Conservation (phyloP, 805 yeast species). For the Candida sanyiensis region DNA sequence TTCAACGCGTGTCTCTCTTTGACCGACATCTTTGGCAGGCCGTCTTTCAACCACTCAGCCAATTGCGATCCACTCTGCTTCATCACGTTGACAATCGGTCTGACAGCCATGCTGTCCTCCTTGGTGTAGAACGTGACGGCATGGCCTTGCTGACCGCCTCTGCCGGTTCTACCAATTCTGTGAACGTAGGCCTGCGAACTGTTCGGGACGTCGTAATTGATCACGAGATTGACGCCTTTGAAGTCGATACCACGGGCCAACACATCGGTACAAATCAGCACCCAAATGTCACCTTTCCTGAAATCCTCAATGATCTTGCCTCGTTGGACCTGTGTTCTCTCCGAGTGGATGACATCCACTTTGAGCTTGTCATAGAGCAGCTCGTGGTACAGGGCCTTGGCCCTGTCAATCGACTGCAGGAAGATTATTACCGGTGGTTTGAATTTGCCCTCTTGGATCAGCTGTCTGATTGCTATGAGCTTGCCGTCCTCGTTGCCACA, state of each 20-base stretch:
- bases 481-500: constrained; percentile 97
- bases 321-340: constrained; percentile 84
- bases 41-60: constrained; percentile 76
- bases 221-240: constrained; percentile 89
- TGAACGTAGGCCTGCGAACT: constrained; percentile 94
- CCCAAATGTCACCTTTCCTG: constrained; percentile 91
- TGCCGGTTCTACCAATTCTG: constrained; percentile 97
- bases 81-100: constrained; percentile 90
- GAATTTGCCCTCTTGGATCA: constrained; percentile 78
- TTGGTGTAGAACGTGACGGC: constrained; percentile 93
- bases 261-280: constrained; percentile 92
- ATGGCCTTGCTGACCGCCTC: constrained; percentile 82
- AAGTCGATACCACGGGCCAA: constrained; percentile 96
- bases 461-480: constrained; percentile 81
- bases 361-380: constrained; percentile 84
- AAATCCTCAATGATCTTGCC: constrained; percentile 78
- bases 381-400: constrained; percentile 93
- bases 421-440: constrained; percentile 91
- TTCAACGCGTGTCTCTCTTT: constrained; percentile 58
- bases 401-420: constrained; percentile 86
- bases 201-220: constrained; percentile 94
- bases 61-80: constrained; percentile 77
- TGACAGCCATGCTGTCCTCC: constrained; percentile 70
- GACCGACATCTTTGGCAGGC: constrained; percentile 57
- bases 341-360: constrained; percentile 95